Evolutionary conservation across 225 moss, liverwort and hornwort species (phyloP).

Genomic region (Antitrichia curtipendula): DNA sequence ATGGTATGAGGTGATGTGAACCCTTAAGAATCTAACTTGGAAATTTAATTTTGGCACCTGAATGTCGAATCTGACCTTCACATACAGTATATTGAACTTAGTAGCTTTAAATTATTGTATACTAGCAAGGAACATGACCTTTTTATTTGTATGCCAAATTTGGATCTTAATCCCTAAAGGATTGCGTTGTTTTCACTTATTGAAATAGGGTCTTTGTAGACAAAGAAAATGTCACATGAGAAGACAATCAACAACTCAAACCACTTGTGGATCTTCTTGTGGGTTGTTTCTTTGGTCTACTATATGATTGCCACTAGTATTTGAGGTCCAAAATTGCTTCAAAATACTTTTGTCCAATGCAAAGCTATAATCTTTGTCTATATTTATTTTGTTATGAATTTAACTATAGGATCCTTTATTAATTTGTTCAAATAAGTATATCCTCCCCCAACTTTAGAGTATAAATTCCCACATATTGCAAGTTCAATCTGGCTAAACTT

Average conservation of each 20-base stretch:
- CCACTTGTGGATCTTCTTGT: not conserved
- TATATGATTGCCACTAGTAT: not conserved
- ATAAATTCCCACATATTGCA: not conserved
- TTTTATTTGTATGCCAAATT: not conserved
- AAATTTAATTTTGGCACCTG: too few relatives aligned
- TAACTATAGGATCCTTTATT: accelerated
- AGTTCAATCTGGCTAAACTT: not conserved
- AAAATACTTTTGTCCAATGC: accelerated
- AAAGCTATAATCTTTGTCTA: not conserved
- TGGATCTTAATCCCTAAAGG: too few relatives aligned
- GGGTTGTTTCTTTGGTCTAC: not conserved
- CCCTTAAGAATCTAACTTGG: too few relatives aligned
- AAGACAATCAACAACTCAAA: not conserved
- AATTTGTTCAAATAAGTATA: not conserved
- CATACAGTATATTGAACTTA: too few relatives aligned
- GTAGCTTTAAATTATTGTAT: too few relatives aligned
- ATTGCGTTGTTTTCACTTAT: not conserved
- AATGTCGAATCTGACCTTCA: too few relatives aligned
- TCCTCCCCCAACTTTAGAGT: not conserved
- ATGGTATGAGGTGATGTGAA: too few relatives aligned
- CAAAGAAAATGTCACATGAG: accelerated
- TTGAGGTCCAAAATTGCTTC: not conserved
- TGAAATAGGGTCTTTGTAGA: accelerated
- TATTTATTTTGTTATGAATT: not conserved
- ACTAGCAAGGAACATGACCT: not conserved